Evolutionary conservation across 2,329 filamentous ascomycete genomes (phyloP).

Genomic region (Gyromitra esculenta): DNA sequence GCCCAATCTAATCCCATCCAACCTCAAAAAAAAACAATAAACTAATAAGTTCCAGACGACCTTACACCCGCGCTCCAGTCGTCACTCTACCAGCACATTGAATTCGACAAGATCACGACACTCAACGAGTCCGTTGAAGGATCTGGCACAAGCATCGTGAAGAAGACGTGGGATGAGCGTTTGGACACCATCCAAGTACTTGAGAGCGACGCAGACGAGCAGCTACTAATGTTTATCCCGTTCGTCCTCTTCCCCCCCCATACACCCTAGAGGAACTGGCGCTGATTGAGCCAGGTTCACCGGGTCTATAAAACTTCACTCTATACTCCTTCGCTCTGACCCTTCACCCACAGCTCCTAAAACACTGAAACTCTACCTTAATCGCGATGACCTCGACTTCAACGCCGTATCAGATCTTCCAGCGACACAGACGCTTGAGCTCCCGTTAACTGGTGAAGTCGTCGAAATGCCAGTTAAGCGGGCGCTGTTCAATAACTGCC

Average conservation of each 20-base stretch:
- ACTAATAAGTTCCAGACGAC: conserved; percentile 70
- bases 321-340: conserved; percentile 84
- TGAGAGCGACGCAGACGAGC: conserved; percentile 86
- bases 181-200: conserved; percentile 77
- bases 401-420: conserved; percentile 73
- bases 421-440: conserved; percentile 78
- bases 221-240: conserved; percentile 92
- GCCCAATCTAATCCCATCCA: background rate
- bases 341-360: conserved; percentile 75
- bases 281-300: conserved; percentile 74
- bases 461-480: conserved; percentile 89
- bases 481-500: conserved; percentile 88
- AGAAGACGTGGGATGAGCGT: conserved; percentile 91
- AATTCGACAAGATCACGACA: conserved; percentile 84
- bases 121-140: conserved; percentile 80
- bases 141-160: conserved; percentile 77
- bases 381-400: conserved; percentile 89
- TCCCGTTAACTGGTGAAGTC: conserved; percentile 74
- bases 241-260: conserved; percentile 63
- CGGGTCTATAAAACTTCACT: conserved; percentile 90
- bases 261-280: background rate
- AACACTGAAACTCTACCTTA: conserved; percentile 87
- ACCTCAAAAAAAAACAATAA: background rate
- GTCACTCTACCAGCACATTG: conserved; percentile 89
- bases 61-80: conserved; percentile 89